phyloP scores from a whole-genome alignment of 164 flowering plant genomes.

The Buxus sempervirens region DNA sequence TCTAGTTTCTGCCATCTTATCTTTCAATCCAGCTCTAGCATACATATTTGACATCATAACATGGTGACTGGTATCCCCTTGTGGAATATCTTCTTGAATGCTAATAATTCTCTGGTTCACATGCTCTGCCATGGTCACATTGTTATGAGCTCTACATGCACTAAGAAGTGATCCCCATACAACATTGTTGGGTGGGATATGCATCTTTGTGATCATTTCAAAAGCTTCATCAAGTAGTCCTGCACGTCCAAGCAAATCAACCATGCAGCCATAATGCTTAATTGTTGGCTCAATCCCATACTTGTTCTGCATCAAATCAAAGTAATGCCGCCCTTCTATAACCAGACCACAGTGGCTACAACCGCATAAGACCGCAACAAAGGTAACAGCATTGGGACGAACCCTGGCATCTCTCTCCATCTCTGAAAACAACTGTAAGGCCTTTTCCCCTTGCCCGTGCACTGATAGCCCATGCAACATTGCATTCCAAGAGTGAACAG shows the following conservation, averaged over 20 bases:
- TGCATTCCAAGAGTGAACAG: constrained; percentile 12
- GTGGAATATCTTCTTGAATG: not conserved
- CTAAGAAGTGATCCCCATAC: constrained; percentile 16
- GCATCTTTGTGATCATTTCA: constrained; percentile 8
- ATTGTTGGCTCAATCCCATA: constrained; percentile 14
- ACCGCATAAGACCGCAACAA: constrained; percentile 11
- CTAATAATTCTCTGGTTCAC: not conserved
- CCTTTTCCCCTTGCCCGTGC: constrained; percentile 10
- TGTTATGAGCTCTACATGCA: constrained; percentile 15
- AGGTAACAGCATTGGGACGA: constrained; percentile 6
- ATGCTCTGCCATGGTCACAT: constrained; percentile 13
- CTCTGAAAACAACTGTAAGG: constrained; percentile 2
- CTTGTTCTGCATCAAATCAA: constrained; percentile 11
- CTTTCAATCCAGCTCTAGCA: constrained; percentile 13
- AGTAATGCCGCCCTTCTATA: constrained; percentile 10
- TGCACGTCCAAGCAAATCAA: constrained; percentile 14
- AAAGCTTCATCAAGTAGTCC: constrained; percentile 18
- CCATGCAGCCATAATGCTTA: constrained; percentile 20
- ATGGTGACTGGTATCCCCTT: constrained; percentile 18
- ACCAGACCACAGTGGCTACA: constrained; percentile 18
- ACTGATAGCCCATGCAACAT: constrained; percentile 17
- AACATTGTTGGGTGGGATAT: constrained; percentile 10
- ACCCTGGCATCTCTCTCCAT: constrained; percentile 7
- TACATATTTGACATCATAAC: constrained; percentile 21
- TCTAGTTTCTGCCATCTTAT: constrained; percentile 23